Evolutionary conservation across 257 asterid species (phyloP), one percentile per base, ranked within the genome.

Genomic region (Phtheirospermum japonicum): DNA sequence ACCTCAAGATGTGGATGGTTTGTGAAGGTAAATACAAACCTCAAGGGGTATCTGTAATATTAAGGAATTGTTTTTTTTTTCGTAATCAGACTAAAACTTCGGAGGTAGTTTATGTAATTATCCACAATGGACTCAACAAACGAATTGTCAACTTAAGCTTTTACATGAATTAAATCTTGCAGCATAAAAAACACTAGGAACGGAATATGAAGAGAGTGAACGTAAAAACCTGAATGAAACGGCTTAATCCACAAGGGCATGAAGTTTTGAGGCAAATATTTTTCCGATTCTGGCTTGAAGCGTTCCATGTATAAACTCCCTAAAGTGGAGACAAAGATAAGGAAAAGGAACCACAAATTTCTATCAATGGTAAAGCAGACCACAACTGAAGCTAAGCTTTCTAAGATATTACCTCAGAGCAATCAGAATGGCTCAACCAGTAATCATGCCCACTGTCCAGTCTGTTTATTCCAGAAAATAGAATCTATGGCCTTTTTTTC

Each of bases 371-470:
- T 45, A 23, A 57, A 17, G 57, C 51, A 20, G 33, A 55, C 4
- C 0, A 9, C 2, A 48, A 50, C 6, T 19, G 8, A 31, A 59
- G 49, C 45, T 61, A 43, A 57, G 50, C 16, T 12, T 1, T 43
- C 10, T 11, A n/a, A 43, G 10, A 48, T 46, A 52, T 48, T 19
- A 81, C 92, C 76, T 87, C 57, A 9, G 74, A 61, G 19, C 67
- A 61, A 30, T 59, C 52, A 53, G 70, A 63, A 49, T 70, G 64
- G 31, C 12, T 40, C 57, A 93, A 71, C 96, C 96, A 87, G 82
- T 87, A 89, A 79, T 93, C 99, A 30, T 82, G 76, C 99, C 99
- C 99, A 93, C 28, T 93, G 99, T 14, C 83, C 74, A 82, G 61
- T 83, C 64, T 85, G 90, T 0, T 62, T 4, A 5, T 83, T 85